A percentile compares a stretch with the other conserved stretches of the same genome.
phyloP scores from a whole-genome alignment of 2,329 filamentous ascomycete species.

The Bipolaris victoriae region DNA sequence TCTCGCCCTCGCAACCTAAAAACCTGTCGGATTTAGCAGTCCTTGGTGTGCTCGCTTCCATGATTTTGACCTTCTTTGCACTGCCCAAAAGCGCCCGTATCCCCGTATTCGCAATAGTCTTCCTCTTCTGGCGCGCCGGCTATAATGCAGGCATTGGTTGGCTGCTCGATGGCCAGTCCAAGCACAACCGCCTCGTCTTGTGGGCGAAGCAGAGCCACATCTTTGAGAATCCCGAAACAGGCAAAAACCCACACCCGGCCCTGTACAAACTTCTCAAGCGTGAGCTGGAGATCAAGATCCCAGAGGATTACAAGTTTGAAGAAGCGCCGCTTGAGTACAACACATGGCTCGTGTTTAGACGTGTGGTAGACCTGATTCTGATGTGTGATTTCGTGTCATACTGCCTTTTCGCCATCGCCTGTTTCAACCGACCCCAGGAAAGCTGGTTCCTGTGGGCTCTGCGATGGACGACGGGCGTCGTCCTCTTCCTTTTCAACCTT shows the following conservation, averaged over 20 bases:
- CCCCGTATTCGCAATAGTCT: slow-evolving; percentile 80
- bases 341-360: slow-evolving; percentile 95
- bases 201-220: slow-evolving; percentile 88
- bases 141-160: slow-evolving; percentile 96
- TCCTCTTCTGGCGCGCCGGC: slow-evolving; percentile 87
- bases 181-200: slow-evolving; percentile 80
- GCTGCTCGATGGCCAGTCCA: slow-evolving; percentile 86
- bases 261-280: slow-evolving; percentile 83
- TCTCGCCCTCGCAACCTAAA: slow-evolving; percentile 94
- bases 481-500: slow-evolving; percentile 88
- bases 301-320: slow-evolving; percentile 91
- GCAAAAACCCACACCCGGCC: slow-evolving; percentile 80
- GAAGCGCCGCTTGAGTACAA: slow-evolving; percentile 97
- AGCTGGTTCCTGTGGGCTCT: slow-evolving; percentile 68
- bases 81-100: slow-evolving; percentile 73
- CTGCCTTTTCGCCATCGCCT: slow-evolving; percentile 92
- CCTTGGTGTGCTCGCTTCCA: slow-evolving; percentile 74
- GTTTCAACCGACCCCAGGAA: slow-evolving; percentile 79
- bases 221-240: slow-evolving; percentile 82
- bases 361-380: slow-evolving; percentile 93
- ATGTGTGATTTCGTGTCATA: slow-evolving; percentile 99
- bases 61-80: slow-evolving; percentile 75
- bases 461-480: slow-evolving; percentile 79
- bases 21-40: slow-evolving; percentile 87
- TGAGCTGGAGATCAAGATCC: slow-evolving; percentile 94